phyloP scores from a whole-genome alignment of 1,139 yeast species.

The Hansenula sp. region DNA sequence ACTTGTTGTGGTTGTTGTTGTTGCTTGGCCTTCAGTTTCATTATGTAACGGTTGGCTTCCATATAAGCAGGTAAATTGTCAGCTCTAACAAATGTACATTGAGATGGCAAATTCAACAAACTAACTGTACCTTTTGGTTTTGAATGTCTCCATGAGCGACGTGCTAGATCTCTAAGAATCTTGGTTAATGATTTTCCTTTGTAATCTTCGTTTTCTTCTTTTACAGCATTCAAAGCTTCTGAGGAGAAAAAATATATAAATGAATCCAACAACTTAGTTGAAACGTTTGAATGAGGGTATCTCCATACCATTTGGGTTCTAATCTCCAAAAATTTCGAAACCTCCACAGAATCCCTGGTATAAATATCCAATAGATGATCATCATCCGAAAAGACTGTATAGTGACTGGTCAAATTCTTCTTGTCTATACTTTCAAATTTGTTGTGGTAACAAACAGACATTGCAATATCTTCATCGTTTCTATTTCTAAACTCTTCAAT shows the following conservation, averaged over 20 bases:
- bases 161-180: constrained; percentile 78
- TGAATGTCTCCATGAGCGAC: constrained; percentile 89
- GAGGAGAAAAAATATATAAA: constrained; percentile 73
- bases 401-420: constrained; percentile 58
- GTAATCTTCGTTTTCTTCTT: constrained; percentile 25
- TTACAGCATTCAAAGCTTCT: constrained; percentile 43
- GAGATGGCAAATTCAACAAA: constrained; percentile 59
- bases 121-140: constrained; percentile 56
- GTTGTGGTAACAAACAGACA: constrained; percentile 71
- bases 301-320: constrained; percentile 91
- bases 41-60: constrained; percentile 84
- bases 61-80: constrained; percentile 77
- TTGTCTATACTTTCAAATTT: constrained; percentile 72
- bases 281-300: constrained; percentile 71
- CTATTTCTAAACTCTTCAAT: constrained; percentile 80
- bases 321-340: constrained; percentile 65
- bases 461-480: constrained; percentile 60
- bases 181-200: constrained; percentile 55
- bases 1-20: constrained; percentile 35
- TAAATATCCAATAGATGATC: constrained; percentile 66
- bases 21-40: constrained; percentile 47
- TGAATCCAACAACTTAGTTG: constrained; percentile 73
- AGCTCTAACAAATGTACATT: constrained; percentile 68
- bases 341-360: constrained; percentile 56
- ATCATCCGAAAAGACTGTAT: constrained; percentile 49